Evolutionary conservation across 768 basidiomycete species (phyloP), one percentile per base, ranked within the genome.

Genomic region (Tremella yokohamensis): DNA sequence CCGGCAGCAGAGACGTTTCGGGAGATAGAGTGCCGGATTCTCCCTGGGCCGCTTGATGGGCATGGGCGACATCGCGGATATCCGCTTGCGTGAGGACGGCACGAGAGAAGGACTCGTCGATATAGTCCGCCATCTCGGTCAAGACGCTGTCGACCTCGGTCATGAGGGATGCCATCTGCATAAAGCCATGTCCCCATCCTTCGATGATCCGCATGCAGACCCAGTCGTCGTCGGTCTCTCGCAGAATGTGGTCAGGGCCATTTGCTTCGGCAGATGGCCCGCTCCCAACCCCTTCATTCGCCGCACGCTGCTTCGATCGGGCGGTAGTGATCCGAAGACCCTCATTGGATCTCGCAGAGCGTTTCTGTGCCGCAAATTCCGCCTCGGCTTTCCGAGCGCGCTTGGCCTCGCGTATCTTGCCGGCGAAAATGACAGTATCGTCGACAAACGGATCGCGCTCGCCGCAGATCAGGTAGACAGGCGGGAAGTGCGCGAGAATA

Each of bases 401-500:
- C 78, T 98, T 99, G 15, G 96, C 94, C 73, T 97, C 90, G 24
- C 94, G 82, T n/a, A 99, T 81, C 26, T 89, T 85, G 13, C 93
- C 94, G 2, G 92, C 89, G 69, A 98, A 94, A 66, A 98, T 90
- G 62, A 99, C 87, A 0, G 91, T 97, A 74, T 98, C 96, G 76
- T 99, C 96, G 20, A 96, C 91, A 68, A 99, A 90, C 0, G 94
- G 90, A 61, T 88, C 87, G 71, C 90, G 92, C 78, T 98, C 96
- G 16, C 96, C 96, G 56, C 77, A 78, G 52, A 93, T 89, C 82
- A 98, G 85, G 61, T 93, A 82, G 42, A 97, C 82, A 9, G 90
- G 91, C 25, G 96, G 96, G 78, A 97, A 98, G 66, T 90, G 87
- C 1, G 89, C 90, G 12, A 99, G 84, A 2, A 97, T 80, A 54